Evolutionary conservation across 768 basidiomycete species (phyloP).

Genomic region (Auriscalpium microsporum): DNA sequence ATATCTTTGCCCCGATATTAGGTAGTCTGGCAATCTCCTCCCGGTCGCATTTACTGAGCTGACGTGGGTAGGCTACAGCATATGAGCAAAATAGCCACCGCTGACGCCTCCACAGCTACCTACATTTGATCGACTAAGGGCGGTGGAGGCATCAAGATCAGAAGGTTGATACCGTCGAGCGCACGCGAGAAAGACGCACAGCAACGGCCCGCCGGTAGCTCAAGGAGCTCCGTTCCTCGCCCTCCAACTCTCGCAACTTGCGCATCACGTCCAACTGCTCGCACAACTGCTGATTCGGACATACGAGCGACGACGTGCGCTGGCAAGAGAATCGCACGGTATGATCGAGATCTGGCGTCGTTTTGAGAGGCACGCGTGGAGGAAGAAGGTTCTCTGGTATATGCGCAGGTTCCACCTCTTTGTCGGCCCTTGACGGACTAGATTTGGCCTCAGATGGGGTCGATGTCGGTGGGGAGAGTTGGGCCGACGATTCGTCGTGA

Average conservation of each 20-base stretch:
- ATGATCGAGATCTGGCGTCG: slow-evolving; percentile 19
- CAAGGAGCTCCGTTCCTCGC: slow-evolving; percentile 56
- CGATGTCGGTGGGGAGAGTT: background rate
- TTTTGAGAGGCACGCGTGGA: slow-evolving; percentile 14
- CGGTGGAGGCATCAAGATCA: background rate
- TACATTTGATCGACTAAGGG: slow-evolving; percentile 41
- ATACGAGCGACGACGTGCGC: slow-evolving; percentile 58
- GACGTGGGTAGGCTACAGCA: slow-evolving; percentile 24
- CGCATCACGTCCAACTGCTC: slow-evolving; percentile 52
- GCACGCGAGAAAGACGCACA: slow-evolving; percentile 30
- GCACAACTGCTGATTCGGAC: slow-evolving; percentile 58
- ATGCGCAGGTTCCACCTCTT: background rate
- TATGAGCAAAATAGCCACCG: too few relatives aligned
- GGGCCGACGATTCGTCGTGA: background rate
- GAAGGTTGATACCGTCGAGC: slow-evolving; percentile 1
- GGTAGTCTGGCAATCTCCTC: slow-evolving; percentile 24
- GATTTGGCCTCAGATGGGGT: background rate
- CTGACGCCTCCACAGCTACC: background rate
- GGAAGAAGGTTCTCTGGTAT: slow-evolving; percentile 19
- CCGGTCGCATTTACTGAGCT: slow-evolving; percentile 19
- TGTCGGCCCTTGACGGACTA: background rate
- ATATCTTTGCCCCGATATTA: slow-evolving; percentile 31
- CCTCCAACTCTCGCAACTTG: slow-evolving; percentile 53
- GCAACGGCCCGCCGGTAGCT: slow-evolving; percentile 67
- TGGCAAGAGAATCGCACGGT: slow-evolving; percentile 46